Base-by-base conservation (phyloP, 2,329 filamentous ascomycete genomes). In the Fusarium sp. region DNA sequence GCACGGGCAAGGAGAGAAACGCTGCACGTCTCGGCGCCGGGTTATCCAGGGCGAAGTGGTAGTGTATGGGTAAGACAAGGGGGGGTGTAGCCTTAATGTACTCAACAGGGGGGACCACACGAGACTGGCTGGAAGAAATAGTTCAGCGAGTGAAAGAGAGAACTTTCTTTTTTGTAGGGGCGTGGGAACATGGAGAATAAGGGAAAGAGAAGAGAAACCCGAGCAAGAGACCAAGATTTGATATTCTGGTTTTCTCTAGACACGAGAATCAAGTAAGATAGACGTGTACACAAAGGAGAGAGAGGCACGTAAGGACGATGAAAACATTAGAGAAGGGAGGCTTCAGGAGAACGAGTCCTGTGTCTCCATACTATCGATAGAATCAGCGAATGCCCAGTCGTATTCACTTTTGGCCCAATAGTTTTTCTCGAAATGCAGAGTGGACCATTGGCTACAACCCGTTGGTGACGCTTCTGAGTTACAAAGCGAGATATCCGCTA, bases 21-120 rank as follows among this genome's bases (percentile, higher is more conserved):
- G 42, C 61, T 63, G 57, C 32, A 38, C 64, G 67, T 70, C 67
- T 70, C 67, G 61, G 67, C 46, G 62, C 65, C 60, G 62, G 62
- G 54, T 66, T 69, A 65, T 69, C 65, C 66, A 65, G 49, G 57
- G 59, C 62, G 53, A 61, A 47, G 55, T 29, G 23, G 23, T 7
- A 25, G 23, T 25, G 6, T 25, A 29, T 37, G 50, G 63, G 49
- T 46, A 49, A 49, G 63, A 42, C 14, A 23, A 32, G 31, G 27
- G 49, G 33, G 45, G 55, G 61, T 53, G 65, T 61, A 59, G 38
- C 41, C 29, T 25, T 51, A 61, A 32, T 45, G 49, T 63, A 19
- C 19, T 19, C 4, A 53, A 58, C 58, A 61, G 51, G 67, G 57
- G 58, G 57, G 45, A n/a, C 55, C 54, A 56, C 44, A 48, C 41